Evolutionary conservation across 306 rosid genomes (phyloP), one percentile per base, ranked within the genome.

Genomic region (Pachyrhizus erosus): DNA sequence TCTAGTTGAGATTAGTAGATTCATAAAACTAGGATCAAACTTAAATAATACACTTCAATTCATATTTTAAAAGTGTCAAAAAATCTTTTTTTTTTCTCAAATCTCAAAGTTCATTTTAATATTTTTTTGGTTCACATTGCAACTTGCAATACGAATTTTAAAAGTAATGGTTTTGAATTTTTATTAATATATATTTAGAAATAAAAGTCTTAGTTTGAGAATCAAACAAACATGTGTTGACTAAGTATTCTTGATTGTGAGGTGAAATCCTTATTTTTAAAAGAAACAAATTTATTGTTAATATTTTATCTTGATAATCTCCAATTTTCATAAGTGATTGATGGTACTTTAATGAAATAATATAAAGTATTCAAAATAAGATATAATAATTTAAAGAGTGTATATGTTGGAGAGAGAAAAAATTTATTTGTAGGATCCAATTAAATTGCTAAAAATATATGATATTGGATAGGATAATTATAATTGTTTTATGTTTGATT

Each of bases 11-110:
- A 69, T 77, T 26, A 57, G 20, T 51, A 84, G 88, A 87, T 84
- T 74, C 85, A n/a, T 9, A 75, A 82, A 82, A 51, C 37, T 9
- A 33, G 82, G 90, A 89, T 81, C 88, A 81, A 71, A 55, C 65
- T 10, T 18, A 13, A 31, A 43, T 48, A 64, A 39, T 29, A 23
- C 57, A 33, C 33, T 66, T 40, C 54, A 62, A 68, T 78, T 74
- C 24, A 39, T 54, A 43, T 33, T 49, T 69, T 86, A 62, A 12
- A 73, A 73, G 58, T 78, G 65, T 69, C 64, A 60, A 58, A 58
- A 68, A 70, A 37, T 24, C 42, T 58, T 0, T 48, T 62, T 34
- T 67, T 77, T 49, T 17, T 31, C 31, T 4, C 39, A 29, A 37
- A 20, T 31, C 54, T 58, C 57, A 45, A n/a, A 34, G 12, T 57